Conservation (phyloP, 1,284 basidiomycete species). For the Schizophyllum commune region DNA sequence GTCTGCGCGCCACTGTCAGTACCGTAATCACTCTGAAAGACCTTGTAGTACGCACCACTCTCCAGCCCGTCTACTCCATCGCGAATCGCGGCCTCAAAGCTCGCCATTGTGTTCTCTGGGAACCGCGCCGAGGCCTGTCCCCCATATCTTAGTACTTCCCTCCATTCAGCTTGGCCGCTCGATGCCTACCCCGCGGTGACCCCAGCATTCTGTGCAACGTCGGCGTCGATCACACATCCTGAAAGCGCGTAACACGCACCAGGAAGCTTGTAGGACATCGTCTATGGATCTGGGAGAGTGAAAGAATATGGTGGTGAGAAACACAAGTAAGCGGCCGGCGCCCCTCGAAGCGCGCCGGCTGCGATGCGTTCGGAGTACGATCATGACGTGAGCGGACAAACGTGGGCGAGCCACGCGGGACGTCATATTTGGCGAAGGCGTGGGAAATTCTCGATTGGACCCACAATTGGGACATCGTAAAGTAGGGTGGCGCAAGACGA, state of each 20-base stretch:
- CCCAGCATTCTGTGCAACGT: constrained; percentile 75
- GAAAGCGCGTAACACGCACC: background rate
- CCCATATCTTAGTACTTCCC: constrained; percentile 6
- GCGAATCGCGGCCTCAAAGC: constrained; percentile 59
- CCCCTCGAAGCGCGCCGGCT: too few species aligned
- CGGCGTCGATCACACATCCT: too few species aligned
- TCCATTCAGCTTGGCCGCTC: constrained; percentile 16
- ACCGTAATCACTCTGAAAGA: constrained; percentile 20
- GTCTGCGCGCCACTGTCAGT: constrained; percentile 37
- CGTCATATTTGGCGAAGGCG: too few species aligned
- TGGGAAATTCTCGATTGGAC: background rate
- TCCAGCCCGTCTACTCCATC: constrained; percentile 70
- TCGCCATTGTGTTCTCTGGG: constrained; percentile 61
- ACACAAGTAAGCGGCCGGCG: too few species aligned
- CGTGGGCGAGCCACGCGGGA: background rate
- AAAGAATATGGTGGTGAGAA: too few species aligned
- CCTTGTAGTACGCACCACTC: constrained; percentile 23
- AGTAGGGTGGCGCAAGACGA: too few species aligned
- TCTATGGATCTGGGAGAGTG: background rate
- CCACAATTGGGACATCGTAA: background rate
- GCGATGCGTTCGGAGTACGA: too few species aligned
- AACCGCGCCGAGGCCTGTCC: constrained; percentile 52
- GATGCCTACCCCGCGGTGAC: constrained; percentile 63
- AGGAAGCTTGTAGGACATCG: background rate
- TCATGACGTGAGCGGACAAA: background rate